Base-by-base conservation (phyloP, 805 yeast genomes). In the Candida nitratophila region DNA sequence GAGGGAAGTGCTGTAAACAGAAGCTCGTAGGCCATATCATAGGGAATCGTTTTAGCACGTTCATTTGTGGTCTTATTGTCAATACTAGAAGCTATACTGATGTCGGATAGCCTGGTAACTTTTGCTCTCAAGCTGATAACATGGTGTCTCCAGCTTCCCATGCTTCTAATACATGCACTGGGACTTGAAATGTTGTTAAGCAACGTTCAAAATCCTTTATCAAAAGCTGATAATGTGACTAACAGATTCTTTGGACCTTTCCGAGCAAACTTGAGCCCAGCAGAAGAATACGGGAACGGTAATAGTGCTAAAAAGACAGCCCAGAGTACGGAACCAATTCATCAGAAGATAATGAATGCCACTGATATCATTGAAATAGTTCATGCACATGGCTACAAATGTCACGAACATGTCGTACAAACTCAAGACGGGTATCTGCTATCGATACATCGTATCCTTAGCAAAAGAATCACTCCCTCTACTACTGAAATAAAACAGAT, bases 381-480 rank as follows among this genome's bases (percentile, higher is more conserved):
- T 14, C 63, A 57, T 39, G 55, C 59, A 2, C 65, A 61, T 40
- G 95, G 91, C 2, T 85, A 85, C 53, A 70, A 68, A 4, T 74
- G 83, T 17, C 90, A 89, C 52, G 87, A 83, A 56, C 89, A 86
- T 54, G 71, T 90, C 10, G 89, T 86, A 1, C 72, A 75, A 45
- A 89, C 96, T 1, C 67, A 70, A 40, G 96, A 89, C 56, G 84
- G 85, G 24, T 89, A 86, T 54, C 58, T 89, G n/a, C 66, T 89
- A 20, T 84, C 88, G 0, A 54, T 87, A 3, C 96, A 89, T 55
- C 68, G 95, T 33, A 73, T 86, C 1, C 48, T 58, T 7, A 69
- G 72, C 15, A 54, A 47, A 42, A 27, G 42, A 16, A 40, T 44
- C 7, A 31, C 39, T 2, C 31, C 45, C 8, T 45, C 54, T 7